These are phyloP conservation scores for Lathyrus tuberosus DNA, from an alignment of 306 rosid species.

Conservation along the genomic window DNA sequence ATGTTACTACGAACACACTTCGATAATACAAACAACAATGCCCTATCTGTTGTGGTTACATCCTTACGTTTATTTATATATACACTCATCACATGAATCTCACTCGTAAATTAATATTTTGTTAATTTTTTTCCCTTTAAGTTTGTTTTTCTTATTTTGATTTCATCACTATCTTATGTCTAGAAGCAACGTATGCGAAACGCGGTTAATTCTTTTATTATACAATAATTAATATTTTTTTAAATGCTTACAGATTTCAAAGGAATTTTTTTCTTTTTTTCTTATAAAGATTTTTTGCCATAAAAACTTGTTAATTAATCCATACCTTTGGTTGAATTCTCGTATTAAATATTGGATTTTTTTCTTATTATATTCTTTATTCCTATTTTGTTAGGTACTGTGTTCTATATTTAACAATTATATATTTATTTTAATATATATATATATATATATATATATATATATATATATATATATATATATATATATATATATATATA, in stretches of 20 bases:
- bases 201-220: neutral
- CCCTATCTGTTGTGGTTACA: conserved; percentile 43
- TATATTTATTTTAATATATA: too few species aligned
- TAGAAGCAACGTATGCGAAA: neutral
- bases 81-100: conserved; percentile 7
- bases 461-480: too few species aligned
- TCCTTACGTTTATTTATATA: conserved; percentile 18
- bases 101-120: neutral
- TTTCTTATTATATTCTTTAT: neutral
- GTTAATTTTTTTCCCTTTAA: neutral
- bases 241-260: neutral
- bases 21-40: conserved; percentile 41
- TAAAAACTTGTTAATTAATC: neutral
- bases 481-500: too few species aligned
- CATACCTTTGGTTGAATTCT: neutral
- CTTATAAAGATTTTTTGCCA: neutral
- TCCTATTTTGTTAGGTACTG: too few species aligned
- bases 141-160: neutral
- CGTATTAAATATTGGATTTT: neutral
- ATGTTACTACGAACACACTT: conserved; percentile 49
- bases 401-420: too few species aligned
- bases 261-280: neutral
- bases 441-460: too few species aligned
- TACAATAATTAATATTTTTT: neutral
- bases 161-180: neutral